These are phyloP conservation scores for Rhizoctonia solani DNA, from an alignment of 1,284 basidiomycete genomes.

Conservation along the genomic window DNA sequence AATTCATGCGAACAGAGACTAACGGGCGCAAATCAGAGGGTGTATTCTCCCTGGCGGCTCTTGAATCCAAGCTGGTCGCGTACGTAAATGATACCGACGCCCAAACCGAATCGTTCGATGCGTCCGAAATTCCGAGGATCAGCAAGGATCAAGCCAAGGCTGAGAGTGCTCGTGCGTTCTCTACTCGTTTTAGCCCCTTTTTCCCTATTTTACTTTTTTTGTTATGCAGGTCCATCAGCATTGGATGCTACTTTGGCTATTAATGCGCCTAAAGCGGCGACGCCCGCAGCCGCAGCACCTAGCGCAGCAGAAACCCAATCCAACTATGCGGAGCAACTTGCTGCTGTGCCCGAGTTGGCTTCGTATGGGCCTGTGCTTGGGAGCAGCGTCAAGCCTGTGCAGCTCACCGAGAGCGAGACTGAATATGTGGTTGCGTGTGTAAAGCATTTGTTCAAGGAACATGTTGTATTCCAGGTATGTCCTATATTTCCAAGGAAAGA, in stretches of 20 bases:
- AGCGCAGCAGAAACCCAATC: slow-evolving; percentile 84
- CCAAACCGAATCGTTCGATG: slow-evolving; percentile 73
- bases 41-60: slow-evolving; percentile 82
- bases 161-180: slow-evolving; percentile 77
- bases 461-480: slow-evolving; percentile 92
- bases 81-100: slow-evolving; percentile 84
- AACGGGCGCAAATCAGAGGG: no score
- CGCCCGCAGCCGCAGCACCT: slow-evolving; percentile 57
- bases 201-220: not conserved
- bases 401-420: slow-evolving; percentile 95
- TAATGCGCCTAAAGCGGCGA: slow-evolving; percentile 56
- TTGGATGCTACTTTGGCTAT: slow-evolving; percentile 80
- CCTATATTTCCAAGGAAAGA: not conserved
- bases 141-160: slow-evolving; percentile 87
- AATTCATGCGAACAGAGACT: no score
- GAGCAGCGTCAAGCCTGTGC: slow-evolving; percentile 78
- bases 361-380: slow-evolving; percentile 87
- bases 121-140: slow-evolving; percentile 83
- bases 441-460: slow-evolving; percentile 96
- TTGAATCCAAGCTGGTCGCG: slow-evolving; percentile 85
- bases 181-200: not conserved
- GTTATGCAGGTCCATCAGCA: slow-evolving; percentile 69
- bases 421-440: slow-evolving; percentile 97
- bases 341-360: slow-evolving; percentile 84
- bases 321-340: slow-evolving; percentile 82